Evolutionary conservation across 345 rosid genomes (phyloP).

Genomic region (Raphanus raphanistrum): DNA sequence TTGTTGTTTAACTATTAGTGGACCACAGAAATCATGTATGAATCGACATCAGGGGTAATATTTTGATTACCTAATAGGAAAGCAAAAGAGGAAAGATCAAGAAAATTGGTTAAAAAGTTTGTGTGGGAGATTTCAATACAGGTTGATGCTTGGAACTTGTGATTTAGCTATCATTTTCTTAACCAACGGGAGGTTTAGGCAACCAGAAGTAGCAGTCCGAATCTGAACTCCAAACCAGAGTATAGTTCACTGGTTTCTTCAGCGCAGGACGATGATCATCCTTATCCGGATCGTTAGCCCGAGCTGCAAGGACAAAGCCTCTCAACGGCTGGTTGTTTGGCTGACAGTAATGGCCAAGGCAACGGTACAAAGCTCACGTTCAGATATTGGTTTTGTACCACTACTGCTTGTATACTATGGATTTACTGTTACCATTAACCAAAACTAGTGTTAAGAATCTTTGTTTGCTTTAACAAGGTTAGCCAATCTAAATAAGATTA

Average conservation of each 20-base stretch:
- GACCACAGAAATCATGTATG: not conserved
- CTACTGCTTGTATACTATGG: too few relatives aligned
- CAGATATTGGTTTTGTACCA: too few relatives aligned
- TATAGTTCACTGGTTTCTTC: conserved; percentile 54
- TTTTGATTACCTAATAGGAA: not conserved
- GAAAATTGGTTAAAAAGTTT: not conserved
- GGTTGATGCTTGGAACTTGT: conserved; percentile 17
- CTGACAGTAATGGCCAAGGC: conserved; percentile 83
- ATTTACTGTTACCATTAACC: too few relatives aligned
- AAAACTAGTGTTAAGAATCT: too few relatives aligned
- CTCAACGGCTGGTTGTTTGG: conserved; percentile 55
- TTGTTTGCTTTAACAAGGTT: too few relatives aligned
- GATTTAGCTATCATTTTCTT: not conserved
- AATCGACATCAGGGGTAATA: not conserved
- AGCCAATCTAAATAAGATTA: too few relatives aligned
- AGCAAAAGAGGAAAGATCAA: not conserved
- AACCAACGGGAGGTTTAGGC: conserved; percentile 73
- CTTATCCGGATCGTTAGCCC: conserved; percentile 35
- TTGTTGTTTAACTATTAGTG: not conserved
- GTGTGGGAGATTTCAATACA: not conserved
- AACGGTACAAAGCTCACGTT: conserved; percentile 20
- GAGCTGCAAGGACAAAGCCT: conserved; percentile 77
- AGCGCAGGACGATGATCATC: conserved; percentile 49
- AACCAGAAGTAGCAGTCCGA: conserved; percentile 72
- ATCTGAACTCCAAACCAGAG: conserved; percentile 58